Conservation (phyloP, 345 rosid genomes). For the Aurinia saxatilis region DNA sequence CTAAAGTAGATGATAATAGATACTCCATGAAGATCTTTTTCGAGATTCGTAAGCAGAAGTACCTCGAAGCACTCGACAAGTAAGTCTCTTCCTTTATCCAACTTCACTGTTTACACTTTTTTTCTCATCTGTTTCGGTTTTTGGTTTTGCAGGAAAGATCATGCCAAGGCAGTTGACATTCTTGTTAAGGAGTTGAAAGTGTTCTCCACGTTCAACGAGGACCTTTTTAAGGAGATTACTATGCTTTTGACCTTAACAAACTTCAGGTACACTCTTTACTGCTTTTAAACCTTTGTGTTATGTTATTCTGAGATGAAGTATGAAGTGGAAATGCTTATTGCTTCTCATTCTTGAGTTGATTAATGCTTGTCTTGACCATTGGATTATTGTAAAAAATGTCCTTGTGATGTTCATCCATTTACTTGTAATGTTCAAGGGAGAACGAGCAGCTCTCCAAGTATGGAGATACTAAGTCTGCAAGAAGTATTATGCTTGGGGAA, state of each 20-base stretch:
- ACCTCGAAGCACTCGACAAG: slow-evolving; percentile 47
- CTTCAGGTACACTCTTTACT: slow-evolving; percentile 29
- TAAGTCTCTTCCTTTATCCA: slow-evolving; percentile 11
- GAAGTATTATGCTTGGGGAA: slow-evolving; percentile 39
- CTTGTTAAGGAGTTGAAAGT: slow-evolving; percentile 38
- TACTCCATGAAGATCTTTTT: slow-evolving; percentile 43
- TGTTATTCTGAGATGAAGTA: not conserved
- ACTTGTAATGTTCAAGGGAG: slow-evolving; percentile 25
- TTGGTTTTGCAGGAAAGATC: slow-evolving; percentile 27
- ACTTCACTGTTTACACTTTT: not conserved
- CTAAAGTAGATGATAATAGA: slow-evolving; percentile 40
- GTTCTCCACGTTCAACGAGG: slow-evolving; percentile 39
- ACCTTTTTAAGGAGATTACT: slow-evolving; percentile 40
- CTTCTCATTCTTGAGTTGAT: not conserved
- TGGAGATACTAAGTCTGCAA: slow-evolving; percentile 46
- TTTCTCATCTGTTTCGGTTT: not conserved
- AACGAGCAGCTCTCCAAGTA: slow-evolving; percentile 43
- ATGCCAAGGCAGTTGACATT: slow-evolving; percentile 38
- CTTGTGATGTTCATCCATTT: not conserved
- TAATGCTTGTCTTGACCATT: not conserved
- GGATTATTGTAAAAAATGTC: not conserved
- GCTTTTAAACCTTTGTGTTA: not conserved
- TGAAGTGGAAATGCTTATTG: too few species aligned
- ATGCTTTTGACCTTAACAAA: slow-evolving; percentile 36
- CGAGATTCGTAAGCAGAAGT: slow-evolving; percentile 43